Evolutionary conservation across 1,139 yeast species (phyloP).

Genomic region (Debaryomyces udenii): DNA sequence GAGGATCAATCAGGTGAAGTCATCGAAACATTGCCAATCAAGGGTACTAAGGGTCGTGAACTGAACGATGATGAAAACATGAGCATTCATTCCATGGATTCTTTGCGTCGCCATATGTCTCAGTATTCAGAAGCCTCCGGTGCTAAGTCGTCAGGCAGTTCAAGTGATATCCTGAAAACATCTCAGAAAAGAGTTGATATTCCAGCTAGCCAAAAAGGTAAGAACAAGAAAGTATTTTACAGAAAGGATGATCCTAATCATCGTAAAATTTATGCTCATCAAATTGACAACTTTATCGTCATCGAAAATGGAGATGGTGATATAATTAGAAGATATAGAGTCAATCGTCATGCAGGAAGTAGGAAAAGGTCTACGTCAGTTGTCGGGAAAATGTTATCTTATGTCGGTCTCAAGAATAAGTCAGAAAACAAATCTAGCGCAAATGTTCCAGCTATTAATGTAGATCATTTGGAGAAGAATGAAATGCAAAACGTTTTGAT

Average conservation of each 20-base stretch:
- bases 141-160: slow-evolving; percentile 7
- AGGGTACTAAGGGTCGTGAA: slow-evolving; percentile 1
- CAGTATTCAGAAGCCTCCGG: slow-evolving; percentile 30
- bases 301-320: slow-evolving; percentile 95
- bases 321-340: slow-evolving; percentile 76
- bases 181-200: slow-evolving; percentile 11
- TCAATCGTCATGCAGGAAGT: slow-evolving; percentile 52
- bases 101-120: slow-evolving; percentile 41
- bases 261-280: slow-evolving; percentile 47
- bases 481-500: slow-evolving; percentile 15
- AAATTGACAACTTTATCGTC: slow-evolving; percentile 68
- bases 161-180: background rate
- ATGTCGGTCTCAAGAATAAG: slow-evolving; percentile 49
- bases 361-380: slow-evolving; percentile 38
- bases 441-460: slow-evolving; percentile 10
- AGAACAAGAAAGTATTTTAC: slow-evolving; percentile 26
- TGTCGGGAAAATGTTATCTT: slow-evolving; percentile 49
- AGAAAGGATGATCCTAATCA: slow-evolving; percentile 35
- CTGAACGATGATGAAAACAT: slow-evolving; percentile 18
- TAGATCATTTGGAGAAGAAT: slow-evolving; percentile 10
- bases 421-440: slow-evolving; percentile 9
- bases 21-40: slow-evolving; percentile 43
- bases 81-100: slow-evolving; percentile 46
- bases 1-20: slow-evolving; percentile 87
- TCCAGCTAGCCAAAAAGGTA: slow-evolving; percentile 13